Evolutionary conservation across 768 basidiomycete genomes (phyloP).

Genomic region (Mycena metata): DNA sequence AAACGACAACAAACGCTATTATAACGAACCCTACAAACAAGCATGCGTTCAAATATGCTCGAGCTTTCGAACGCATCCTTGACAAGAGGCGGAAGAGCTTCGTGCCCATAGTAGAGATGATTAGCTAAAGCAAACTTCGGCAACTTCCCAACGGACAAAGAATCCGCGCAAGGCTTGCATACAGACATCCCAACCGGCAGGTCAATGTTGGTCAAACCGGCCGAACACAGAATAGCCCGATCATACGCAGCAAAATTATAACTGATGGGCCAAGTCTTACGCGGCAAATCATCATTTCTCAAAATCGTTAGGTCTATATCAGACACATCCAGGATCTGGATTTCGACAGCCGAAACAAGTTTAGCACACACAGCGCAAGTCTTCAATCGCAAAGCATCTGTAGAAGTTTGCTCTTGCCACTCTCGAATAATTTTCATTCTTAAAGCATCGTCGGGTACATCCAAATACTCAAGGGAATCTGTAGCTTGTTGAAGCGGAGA

Average conservation of each 20-base stretch:
- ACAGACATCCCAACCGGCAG: background rate
- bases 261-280: background rate
- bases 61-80: background rate
- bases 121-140: background rate
- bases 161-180: background rate
- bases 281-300: background rate
- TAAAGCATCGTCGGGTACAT: no score
- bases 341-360: background rate
- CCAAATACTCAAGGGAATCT: no score
- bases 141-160: background rate
- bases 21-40: background rate
- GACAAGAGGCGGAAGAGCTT: background rate
- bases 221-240: conserved; percentile 2
- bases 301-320: background rate
- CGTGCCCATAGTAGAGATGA: background rate
- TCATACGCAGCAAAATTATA: background rate
- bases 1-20: conserved; percentile 11
- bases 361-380: background rate
- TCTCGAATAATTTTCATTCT: no score
- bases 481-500: no score
- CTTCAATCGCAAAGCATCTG: no score
- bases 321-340: background rate
- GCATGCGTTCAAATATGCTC: background rate
- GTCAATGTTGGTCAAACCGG: background rate
- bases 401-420: no score